Evolutionary conservation across 495 filamentous ascomycete species (phyloP).

Genomic region (Pseudoneurospora amorphoporcata): DNA sequence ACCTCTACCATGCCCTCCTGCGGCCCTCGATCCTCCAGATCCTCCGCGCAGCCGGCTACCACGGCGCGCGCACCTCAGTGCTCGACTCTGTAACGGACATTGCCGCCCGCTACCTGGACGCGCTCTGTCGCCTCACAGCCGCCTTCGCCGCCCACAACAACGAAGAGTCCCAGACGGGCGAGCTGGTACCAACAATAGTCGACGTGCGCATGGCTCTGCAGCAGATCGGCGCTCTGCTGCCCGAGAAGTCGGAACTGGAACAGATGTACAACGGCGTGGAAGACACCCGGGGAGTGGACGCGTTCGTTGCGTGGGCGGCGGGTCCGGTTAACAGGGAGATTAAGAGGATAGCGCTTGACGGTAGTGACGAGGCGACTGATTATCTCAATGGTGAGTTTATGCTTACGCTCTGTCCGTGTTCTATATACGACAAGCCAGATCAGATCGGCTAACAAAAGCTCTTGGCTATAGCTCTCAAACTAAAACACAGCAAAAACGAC

Average conservation of each 20-base stretch:
- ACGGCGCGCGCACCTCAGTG: slow-evolving; percentile 60
- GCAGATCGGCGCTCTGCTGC: slow-evolving; percentile 58
- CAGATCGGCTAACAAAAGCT: not conserved
- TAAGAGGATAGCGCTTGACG: slow-evolving; percentile 43
- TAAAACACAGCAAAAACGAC: slow-evolving; percentile 69
- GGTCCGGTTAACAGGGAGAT: slow-evolving; percentile 64
- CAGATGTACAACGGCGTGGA: slow-evolving; percentile 39
- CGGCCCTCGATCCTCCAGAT: slow-evolving; percentile 77
- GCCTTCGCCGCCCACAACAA: slow-evolving; percentile 43
- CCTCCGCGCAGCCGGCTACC: slow-evolving; percentile 77
- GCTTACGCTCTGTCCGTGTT: not conserved
- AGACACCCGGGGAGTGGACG: slow-evolving; percentile 63
- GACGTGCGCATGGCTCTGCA: slow-evolving; percentile 78
- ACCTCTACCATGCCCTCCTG: slow-evolving; percentile 65
- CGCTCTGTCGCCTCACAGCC: slow-evolving; percentile 55
- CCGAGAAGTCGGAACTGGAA: slow-evolving; percentile 38
- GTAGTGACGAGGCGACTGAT: slow-evolving; percentile 46
- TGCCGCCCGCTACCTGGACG: slow-evolving; percentile 58
- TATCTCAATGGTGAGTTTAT: slow-evolving; percentile 51
- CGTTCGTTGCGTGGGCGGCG: slow-evolving; percentile 62
- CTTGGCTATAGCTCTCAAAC: slow-evolving; percentile 50
- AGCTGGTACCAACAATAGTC: slow-evolving; percentile 43
- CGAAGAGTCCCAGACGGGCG: slow-evolving; percentile 14
- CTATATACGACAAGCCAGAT: not conserved
- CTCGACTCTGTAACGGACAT: slow-evolving; percentile 71